Evolutionary conservation across 805 yeast genomes (phyloP).

Genomic region (Saccharomycopsis selenospora): DNA sequence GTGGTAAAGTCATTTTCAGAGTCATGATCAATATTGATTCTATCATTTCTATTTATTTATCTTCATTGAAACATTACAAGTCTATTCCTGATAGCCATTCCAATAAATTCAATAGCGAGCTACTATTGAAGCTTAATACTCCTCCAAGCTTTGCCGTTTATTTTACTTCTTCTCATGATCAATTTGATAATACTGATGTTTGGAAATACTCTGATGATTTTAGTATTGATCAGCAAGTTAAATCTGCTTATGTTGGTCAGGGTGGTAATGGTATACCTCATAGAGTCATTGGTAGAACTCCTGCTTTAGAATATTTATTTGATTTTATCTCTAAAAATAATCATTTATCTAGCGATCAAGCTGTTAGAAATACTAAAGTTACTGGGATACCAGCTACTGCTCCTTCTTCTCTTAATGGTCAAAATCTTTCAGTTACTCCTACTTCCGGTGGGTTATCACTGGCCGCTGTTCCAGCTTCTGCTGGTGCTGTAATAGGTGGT

Average conservation of each 20-base stretch:
- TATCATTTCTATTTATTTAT: conserved; percentile 51
- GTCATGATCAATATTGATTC: conserved; percentile 62
- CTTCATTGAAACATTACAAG: conserved; percentile 22
- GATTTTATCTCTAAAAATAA: not conserved
- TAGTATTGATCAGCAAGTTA: conserved; percentile 77
- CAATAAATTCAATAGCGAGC: conserved; percentile 35
- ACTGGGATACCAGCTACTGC: not conserved
- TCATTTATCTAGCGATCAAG: not conserved
- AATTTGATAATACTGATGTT: conserved; percentile 45
- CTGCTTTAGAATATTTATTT: conserved; percentile 10
- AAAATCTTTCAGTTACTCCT: no score
- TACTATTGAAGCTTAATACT: conserved; percentile 43
- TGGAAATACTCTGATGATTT: conserved; percentile 83
- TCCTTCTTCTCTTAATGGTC: no score
- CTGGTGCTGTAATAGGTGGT: not conserved
- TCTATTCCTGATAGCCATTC: conserved; percentile 13
- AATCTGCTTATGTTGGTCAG: conserved; percentile 52
- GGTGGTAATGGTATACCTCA: conserved; percentile 19
- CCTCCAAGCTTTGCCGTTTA: conserved; percentile 77
- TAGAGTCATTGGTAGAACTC: conserved; percentile 16
- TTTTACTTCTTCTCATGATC: conserved; percentile 45
- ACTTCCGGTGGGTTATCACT: no score
- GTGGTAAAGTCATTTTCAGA: conserved; percentile 60
- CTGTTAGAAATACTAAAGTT: not conserved
- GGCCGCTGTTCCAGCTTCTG: no score